These are phyloP conservation scores for Trichoderma sp. DNA, from an alignment of 2,329 filamentous ascomycete species.

Conservation along the genomic window DNA sequence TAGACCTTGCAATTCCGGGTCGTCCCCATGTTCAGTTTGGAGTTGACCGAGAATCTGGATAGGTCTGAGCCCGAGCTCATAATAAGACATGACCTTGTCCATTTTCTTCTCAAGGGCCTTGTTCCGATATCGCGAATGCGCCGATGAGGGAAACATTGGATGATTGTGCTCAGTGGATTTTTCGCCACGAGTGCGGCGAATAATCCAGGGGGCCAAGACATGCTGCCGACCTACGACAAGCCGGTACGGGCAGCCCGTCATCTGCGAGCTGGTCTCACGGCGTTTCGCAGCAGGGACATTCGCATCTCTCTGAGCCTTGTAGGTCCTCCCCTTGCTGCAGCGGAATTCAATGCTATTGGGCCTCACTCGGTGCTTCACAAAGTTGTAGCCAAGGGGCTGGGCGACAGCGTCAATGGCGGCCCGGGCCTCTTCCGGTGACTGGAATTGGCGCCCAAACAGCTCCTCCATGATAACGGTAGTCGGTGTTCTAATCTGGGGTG, in stretches of 20 bases:
- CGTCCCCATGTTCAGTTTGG: neutral
- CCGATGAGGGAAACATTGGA: neutral
- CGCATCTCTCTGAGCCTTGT: neutral
- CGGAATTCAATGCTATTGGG: neutral
- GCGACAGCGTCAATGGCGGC: neutral
- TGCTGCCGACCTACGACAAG: neutral
- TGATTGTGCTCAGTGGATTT: neutral
- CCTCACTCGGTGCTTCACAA: neutral
- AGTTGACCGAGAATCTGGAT: neutral
- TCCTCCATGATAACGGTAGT: neutral
- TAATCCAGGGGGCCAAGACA: neutral
- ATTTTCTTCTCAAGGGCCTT: neutral
- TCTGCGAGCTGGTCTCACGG: neutral
- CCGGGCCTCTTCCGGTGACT: neutral
- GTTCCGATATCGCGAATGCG: neutral
- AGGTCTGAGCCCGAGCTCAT: neutral
- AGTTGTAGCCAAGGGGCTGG: neutral
- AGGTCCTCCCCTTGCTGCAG: neutral
- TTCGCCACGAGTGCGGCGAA: neutral
- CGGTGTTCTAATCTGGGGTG: neutral
- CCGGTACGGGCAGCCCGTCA: neutral
- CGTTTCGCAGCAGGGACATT: neutral
- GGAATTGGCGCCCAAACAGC: neutral
- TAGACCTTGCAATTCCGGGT: neutral
- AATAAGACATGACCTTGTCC: neutral